Evolutionary conservation across 2,329 filamentous ascomycete genomes (phyloP).

Genomic region (Sarocladium oryzae): DNA sequence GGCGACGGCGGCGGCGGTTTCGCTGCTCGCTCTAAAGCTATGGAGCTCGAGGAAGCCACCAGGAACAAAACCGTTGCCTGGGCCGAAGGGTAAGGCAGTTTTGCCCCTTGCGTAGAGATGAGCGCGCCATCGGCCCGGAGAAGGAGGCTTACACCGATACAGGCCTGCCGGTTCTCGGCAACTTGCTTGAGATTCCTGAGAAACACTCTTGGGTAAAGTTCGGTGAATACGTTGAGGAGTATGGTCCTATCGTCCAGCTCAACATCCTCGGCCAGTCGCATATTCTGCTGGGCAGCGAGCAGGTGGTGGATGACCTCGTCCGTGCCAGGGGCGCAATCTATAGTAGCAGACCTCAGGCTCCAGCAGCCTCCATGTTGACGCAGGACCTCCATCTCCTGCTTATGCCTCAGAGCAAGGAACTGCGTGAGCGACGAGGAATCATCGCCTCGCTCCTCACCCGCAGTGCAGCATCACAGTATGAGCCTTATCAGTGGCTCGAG

Average conservation of each 20-base stretch:
- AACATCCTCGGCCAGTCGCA: conserved; percentile 10
- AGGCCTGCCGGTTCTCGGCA: conserved; percentile 2
- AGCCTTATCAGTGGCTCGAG: conserved; percentile 8
- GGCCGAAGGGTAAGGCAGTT: not conserved
- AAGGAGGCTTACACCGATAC: not conserved
- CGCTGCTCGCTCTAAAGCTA: not conserved
- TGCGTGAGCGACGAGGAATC: not conserved
- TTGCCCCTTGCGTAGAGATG: not conserved
- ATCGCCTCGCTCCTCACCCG: not conserved
- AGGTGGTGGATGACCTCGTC: conserved; percentile 4
- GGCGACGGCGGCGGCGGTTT: not conserved
- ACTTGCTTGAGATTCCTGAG: not conserved
- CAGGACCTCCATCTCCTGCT: conserved; percentile 1
- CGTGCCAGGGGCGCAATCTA: conserved; percentile 4
- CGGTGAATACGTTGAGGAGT: not conserved
- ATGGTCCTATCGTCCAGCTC: conserved; percentile 10
- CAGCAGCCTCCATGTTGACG: not conserved
- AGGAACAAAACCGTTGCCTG: conserved; percentile 2
- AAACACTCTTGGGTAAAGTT: conserved; percentile 6
- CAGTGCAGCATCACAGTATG: not conserved
- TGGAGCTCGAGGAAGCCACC: not conserved
- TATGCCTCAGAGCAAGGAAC: conserved; percentile 1
- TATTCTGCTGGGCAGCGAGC: conserved; percentile 6
- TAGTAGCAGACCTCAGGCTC: conserved; percentile 6
- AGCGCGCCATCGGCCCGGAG: not conserved